Base-by-base conservation (phyloP, 371 early-diverging fungal genomes). In the Basidiobolus heterosporus region DNA sequence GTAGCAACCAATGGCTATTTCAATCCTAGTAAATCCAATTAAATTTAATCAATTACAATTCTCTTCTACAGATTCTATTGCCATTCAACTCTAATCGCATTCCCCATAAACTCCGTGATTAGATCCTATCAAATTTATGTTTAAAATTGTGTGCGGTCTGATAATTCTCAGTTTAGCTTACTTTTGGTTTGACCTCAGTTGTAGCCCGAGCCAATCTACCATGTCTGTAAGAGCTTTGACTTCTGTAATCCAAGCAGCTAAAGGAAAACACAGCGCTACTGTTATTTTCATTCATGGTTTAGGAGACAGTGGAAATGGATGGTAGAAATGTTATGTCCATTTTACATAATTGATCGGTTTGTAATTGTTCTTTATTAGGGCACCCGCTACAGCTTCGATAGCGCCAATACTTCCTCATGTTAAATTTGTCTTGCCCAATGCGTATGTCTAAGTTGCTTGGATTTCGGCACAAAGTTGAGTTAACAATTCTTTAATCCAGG, bases 401-500 rank as follows among this genome's bases (percentile, higher is more conserved):
- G 51, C 60, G 2, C 51, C 44, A 14, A 38, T 51, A 5, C 67
- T 89, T n/a, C 85, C 83, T 15, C 74, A 86, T 59, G 75, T 84
- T 46, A 88, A 89, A 58, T 88, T 75, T 65, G 57, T 88, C 43
- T 66, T 91, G 40, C 91, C 91, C 13, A 75, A 89, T 57, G 91
- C 91, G 69, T 73, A 61, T 58, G 64, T 54, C 36, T 43, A 24
- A 18, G 16, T 1, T 38, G 13, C 1, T 23, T 15, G 16, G 22
- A 18, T 20, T 14, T 5, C 11, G 38, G 30, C 24, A 30, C 2
- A 41, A 22, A 51, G 0, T 24, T 38, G 16, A 23, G 13, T 30
- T 57, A 17, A 8, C 38, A 41, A 20, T 42, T 43, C 35, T 38
- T 16, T 46, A 22, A 23, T 38, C 23, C 37, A 77, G 74, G 9